Evolutionary conservation across 257 asterid species (phyloP), one percentile per base, ranked within the genome.

Genomic region (Lycium barbarum): DNA sequence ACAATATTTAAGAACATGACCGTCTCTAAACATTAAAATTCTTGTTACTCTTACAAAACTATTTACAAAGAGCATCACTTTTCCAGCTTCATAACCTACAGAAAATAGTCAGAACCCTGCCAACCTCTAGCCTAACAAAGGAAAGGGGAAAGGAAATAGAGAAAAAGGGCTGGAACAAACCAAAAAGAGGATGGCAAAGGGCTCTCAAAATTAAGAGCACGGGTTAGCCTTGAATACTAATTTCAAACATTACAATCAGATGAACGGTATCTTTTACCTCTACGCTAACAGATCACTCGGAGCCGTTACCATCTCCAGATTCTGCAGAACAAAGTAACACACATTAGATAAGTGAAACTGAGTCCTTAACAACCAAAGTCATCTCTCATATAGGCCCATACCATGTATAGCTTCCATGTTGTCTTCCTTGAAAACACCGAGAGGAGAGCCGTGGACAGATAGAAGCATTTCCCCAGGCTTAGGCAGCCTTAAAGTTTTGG

Each of bases 401-500:
- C 99, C 99, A 84, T 90, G 91, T 87, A 96, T 94, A 3, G 98
- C 91, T 90, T 96, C 98, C 98, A 96, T 93, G 92, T 91, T 94
- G 81, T 94, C 99, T 90, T 94, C 98, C 90, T 93, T 93, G 38
- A 79, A 94, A 80, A 96, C 95, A 83, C 98, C 99, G 13, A 96
- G 98, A 43, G 98, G 99, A 7, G 98, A 96, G 85, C 99, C 99
- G 74, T 87, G 97, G 83, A 96, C 94, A 14, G 99, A 96, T 80
- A 96, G 87, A 84, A 96, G 98, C 90, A 92, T 89, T 93, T 96
- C 99, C 70, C 98, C 98, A 55, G 85, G 90, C 88, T 92, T 94
- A 12, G 98, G 99, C 54, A 89, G 91, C 92, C 99, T 89, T 61
- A 83, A 63, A 15, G 94, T 90, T 91, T 92, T 93, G 49, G 98